Percentiles rank a stretch among this genome's conserved stretches.
Evolutionary conservation across 306 rosid genomes (phyloP).

Genomic region (Delonix regia): DNA sequence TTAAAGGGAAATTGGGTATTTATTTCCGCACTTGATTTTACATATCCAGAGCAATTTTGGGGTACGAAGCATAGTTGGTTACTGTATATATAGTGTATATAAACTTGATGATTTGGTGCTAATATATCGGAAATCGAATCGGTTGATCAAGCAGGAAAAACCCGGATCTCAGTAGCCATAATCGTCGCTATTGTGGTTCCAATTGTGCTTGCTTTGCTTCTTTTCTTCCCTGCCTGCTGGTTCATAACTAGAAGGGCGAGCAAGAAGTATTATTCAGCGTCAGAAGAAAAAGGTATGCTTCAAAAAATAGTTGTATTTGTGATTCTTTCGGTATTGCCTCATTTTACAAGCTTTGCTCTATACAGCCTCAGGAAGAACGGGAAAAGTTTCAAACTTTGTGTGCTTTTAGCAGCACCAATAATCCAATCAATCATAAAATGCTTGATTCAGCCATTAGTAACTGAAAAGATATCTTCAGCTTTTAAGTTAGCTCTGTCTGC

Average conservation of each 20-base stretch:
- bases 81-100: no score
- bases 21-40: not conserved
- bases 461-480: not conserved
- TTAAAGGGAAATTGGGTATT: no score
- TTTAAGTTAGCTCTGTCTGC: not conserved
- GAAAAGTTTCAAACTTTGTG: not conserved
- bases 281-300: constrained; percentile 35
- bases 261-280: not conserved
- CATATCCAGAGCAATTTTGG: no score
- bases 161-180: not conserved
- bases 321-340: not conserved
- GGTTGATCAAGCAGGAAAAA: constrained; percentile 34
- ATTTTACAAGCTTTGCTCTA: not conserved
- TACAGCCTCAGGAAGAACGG: not conserved
- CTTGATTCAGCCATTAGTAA: not conserved
- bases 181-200: constrained; percentile 39
- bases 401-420: not conserved
- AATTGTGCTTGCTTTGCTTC: not conserved
- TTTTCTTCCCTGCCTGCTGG: constrained; percentile 21
- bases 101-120: not conserved
- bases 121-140: constrained; percentile 1
- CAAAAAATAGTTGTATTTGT: not conserved
- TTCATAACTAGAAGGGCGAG: constrained; percentile 1
- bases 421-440: not conserved
- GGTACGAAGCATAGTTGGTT: no score